phyloP scores from a whole-genome alignment of 805 yeast species.

The Monosporozyma yasuniensis region DNA sequence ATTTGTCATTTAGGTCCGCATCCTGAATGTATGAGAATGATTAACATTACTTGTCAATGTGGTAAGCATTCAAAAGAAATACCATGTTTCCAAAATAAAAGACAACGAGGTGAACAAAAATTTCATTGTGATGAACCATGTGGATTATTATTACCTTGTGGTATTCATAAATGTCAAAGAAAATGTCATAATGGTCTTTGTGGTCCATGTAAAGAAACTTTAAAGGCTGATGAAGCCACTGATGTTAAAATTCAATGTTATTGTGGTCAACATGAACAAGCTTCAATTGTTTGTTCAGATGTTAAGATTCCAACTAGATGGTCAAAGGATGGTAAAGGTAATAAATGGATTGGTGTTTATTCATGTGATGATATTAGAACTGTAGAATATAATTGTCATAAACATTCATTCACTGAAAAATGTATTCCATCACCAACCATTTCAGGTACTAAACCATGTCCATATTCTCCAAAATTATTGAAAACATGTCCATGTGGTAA shows the following conservation, averaged over 20 bases:
- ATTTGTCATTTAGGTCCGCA: constrained; percentile 90
- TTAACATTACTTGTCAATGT: constrained; percentile 61
- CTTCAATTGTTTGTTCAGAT: constrained; percentile 32
- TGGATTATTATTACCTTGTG: constrained; percentile 57
- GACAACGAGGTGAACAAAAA: constrained; percentile 39
- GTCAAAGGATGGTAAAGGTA: constrained; percentile 21
- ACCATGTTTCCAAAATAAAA: constrained; percentile 62
- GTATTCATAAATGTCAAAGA: constrained; percentile 53
- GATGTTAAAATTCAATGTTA: constrained; percentile 45
- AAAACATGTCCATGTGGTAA: constrained; percentile 77
- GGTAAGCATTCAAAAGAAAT: constrained; percentile 59
- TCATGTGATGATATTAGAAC: constrained; percentile 40
- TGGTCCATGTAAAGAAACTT: constrained; percentile 52
- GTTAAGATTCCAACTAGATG: constrained; percentile 34
- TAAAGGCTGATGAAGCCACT: constrained; percentile 18
- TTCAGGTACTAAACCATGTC: constrained; percentile 39
- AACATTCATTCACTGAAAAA: constrained; percentile 48
- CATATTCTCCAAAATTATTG: constrained; percentile 49
- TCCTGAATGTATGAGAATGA: constrained; percentile 68
- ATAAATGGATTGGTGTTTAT: constrained; percentile 44
- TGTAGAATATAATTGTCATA: constrained; percentile 51
- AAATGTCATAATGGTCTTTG: constrained; percentile 78
- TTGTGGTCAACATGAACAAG: constrained; percentile 53
- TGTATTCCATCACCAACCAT: constrained; percentile 28
- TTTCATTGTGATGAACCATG: constrained; percentile 50